Evolutionary conservation across 2,329 filamentous ascomycete genomes (phyloP), one percentile per base, ranked within the genome.

Genomic region (Bertia moriformis): DNA sequence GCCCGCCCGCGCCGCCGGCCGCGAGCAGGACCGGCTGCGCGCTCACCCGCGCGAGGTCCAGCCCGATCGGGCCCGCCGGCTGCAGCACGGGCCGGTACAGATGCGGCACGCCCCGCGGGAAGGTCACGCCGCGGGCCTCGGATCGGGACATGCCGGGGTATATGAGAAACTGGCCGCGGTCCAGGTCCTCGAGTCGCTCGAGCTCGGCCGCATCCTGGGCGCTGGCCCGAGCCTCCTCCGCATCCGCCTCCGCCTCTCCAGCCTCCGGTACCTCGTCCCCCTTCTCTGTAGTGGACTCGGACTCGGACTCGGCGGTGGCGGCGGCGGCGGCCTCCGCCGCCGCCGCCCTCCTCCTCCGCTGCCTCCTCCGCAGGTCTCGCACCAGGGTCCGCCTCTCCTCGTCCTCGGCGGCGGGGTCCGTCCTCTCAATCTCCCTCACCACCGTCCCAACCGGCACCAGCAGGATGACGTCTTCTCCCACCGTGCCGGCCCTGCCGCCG

Each of bases 371-470:
- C 47, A 49, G 62, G 55, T 48, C 58, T 49, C 48, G 52, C 44
- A 46, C 37, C 48, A 41, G 19, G 48, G 49, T 39, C 43, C 57
- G 41, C 47, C 39, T 46, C 43, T 52, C 55, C 44, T 75, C 65
- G 49, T 87, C 82, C 39, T 87, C 78, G 5, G 72, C 73, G 4
- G 83, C 66, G 0, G 87, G 86, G 53, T 96, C 88, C 39, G 77
- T 63, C 27, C 91, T 70, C 46, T 76, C 73, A 3, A 95, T 61
- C 59, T 98, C 91, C 20, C 84, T 71, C 3, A 98, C 71, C 2
- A 98, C 78, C 0, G 91, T 98, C 3, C 91, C 91, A 4, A 96
- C 83, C 0, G 91, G 91, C 0, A 98, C 91, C 20, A 83, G 81
- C 44, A 98, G 76, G 49, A 96, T 65, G 4, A 95, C 59, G 56